These are phyloP conservation scores for Beta lomatogona DNA, from an alignment of 179 eudicot genomes.

Conservation along the genomic window DNA sequence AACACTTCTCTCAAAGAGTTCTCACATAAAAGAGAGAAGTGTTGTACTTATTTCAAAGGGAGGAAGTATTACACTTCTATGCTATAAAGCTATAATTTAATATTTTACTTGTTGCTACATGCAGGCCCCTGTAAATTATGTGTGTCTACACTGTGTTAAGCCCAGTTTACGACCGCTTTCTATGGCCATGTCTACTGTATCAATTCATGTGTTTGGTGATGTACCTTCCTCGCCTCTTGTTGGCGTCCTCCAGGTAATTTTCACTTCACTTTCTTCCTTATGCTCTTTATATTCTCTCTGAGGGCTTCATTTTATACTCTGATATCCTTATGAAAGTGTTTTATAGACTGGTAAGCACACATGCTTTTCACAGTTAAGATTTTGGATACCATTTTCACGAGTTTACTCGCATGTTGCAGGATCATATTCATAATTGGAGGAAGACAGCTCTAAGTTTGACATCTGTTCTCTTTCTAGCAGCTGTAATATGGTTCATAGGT, in stretches of 20 bases:
- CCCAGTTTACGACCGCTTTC: slow-evolving; percentile 90
- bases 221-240: slow-evolving; percentile 99
- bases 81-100: neutral
- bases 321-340: neutral
- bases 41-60: no score
- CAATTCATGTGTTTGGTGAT: slow-evolving; percentile 90
- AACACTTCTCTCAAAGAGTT: no score
- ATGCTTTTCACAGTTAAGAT: neutral
- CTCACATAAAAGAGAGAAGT: no score
- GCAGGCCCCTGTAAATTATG: slow-evolving; percentile 94
- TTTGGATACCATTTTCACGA: neutral
- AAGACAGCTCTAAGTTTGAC: slow-evolving; percentile 67
- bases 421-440: slow-evolving; percentile 82
- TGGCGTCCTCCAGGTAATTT: slow-evolving; percentile 81
- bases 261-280: neutral
- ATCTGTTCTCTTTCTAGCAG: slow-evolving; percentile 72
- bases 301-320: neutral
- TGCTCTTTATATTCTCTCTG: neutral
- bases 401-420: slow-evolving; percentile 48
- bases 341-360: neutral
- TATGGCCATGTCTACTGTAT: slow-evolving; percentile 90
- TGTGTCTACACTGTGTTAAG: slow-evolving; percentile 78
- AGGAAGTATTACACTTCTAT: neutral
- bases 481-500: slow-evolving; percentile 83
- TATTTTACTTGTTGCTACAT: slow-evolving; percentile 16